These are phyloP conservation scores for Trametes gibbosa DNA, from an alignment of 768 basidiomycete species.

Conservation along the genomic window DNA sequence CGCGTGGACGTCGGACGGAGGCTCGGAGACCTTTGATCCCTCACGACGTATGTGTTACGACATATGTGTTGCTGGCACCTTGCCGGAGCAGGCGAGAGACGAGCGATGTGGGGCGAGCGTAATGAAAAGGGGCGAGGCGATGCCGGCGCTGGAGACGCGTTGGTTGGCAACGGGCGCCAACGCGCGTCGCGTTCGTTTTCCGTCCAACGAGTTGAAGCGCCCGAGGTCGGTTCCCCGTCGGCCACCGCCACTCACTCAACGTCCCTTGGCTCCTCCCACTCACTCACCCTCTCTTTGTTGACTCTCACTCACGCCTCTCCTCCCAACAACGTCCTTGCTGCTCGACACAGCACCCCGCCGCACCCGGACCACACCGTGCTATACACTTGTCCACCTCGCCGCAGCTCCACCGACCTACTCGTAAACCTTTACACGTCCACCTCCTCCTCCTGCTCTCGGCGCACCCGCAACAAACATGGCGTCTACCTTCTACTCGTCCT, in stretches of 20 bases:
- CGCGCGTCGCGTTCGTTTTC: conserved; percentile 10
- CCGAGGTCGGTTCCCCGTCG: neutral
- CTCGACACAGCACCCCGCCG: too few species aligned
- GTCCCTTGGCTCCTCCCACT: neutral
- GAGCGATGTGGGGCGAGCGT: neutral
- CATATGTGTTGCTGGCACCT: too few species aligned
- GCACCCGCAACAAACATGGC: conserved; percentile 3
- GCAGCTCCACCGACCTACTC: neutral
- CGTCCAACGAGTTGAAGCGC: neutral
- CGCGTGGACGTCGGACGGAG: too few species aligned
- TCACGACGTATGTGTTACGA: too few species aligned
- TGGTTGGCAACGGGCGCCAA: conserved; percentile 19
- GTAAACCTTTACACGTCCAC: too few species aligned
- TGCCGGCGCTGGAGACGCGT: conserved; percentile 9
- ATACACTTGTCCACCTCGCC: too few species aligned
- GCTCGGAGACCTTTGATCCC: too few species aligned
- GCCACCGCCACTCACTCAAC: conserved; percentile 1
- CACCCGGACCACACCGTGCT: too few species aligned
- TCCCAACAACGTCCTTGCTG: too few species aligned
- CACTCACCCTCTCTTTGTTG: neutral
- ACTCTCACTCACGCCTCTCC: neutral
- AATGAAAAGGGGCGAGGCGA: neutral
- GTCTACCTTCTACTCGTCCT: conserved; percentile 49
- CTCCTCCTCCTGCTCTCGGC: too few species aligned
- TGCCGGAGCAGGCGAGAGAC: too few species aligned